Percentiles rank a stretch among this genome's conserved stretches.
phyloP scores from a whole-genome alignment of 2,329 filamentous ascomycete species.

The Ophiognomonia clavigignenti-juglandacearum region DNA sequence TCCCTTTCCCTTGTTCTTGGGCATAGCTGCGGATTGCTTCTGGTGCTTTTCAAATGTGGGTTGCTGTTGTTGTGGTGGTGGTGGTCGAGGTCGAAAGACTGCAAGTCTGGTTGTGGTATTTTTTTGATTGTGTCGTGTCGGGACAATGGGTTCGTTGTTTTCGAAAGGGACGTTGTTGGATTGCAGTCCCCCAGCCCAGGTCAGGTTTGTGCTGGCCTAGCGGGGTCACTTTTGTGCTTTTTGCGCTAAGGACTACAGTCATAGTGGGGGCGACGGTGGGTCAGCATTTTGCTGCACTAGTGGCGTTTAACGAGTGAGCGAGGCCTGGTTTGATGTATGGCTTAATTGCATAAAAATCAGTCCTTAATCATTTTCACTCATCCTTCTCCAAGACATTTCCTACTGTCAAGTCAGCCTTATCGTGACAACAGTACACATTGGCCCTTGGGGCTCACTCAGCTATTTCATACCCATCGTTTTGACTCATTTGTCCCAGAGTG shows the following conservation, averaged over 20 bases:
- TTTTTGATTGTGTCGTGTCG: not conserved
- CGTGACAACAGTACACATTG: too few species aligned
- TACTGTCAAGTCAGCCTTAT: too few species aligned
- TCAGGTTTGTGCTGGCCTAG: too few species aligned
- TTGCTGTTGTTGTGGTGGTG: slow-evolving; percentile 20
- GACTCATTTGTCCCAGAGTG: too few species aligned
- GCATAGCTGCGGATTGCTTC: slow-evolving; percentile 7
- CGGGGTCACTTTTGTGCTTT: too few species aligned
- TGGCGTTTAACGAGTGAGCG: not conserved
- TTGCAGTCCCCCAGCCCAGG: too few species aligned
- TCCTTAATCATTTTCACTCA: not conserved
- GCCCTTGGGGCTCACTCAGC: not conserved
- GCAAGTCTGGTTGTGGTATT: not conserved
- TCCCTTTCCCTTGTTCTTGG: slow-evolving; percentile 19
- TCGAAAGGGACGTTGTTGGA: too few species aligned
- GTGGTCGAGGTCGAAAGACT: slow-evolving; percentile 60
- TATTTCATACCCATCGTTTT: too few species aligned
- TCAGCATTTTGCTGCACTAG: not conserved
- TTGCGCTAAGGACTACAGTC: not conserved
- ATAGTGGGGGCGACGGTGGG: not conserved
- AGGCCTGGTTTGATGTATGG: not conserved
- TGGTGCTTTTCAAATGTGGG: not conserved
- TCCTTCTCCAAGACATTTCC: not conserved
- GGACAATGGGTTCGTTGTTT: not conserved
- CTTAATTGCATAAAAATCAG: slow-evolving; percentile 6